Evolutionary conservation across 768 basidiomycete genomes (phyloP), one percentile per base, ranked within the genome.

Genomic region (Panellus pusillus): DNA sequence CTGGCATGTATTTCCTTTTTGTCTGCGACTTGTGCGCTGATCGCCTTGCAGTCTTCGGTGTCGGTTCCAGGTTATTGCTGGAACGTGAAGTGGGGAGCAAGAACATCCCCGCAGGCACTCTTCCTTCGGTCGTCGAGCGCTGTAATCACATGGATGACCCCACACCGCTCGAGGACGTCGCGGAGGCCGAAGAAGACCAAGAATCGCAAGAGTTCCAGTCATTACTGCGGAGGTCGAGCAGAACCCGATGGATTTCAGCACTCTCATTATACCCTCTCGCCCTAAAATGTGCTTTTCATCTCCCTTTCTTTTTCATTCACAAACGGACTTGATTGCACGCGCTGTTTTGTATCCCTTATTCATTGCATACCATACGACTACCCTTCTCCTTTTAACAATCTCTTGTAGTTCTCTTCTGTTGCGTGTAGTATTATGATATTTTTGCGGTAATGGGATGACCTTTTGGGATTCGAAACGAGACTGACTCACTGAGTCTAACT

Each of bases 21-120:
- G 13, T 32, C 50, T 12, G 20, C 4, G 29, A 20, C 31, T 51
- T 24, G 45, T 51, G 50, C 59, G 53, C 58, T 52, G 35, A 29
- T 53, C 39, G 36, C 41, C n/a, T 45, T 43, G 4, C 61, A 87
- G 83, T 87, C 7, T 93, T 91, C 63, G 89, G 88, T 3, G 87
- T 93, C 12, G 88, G 89, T 48, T 73, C 92, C 4, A 78, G 85
- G 12, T 81, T 82, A 55, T 68, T 93, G 29, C 70, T 92, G 14
- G 74, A 80, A 58, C 80, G 91, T 38, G 91, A 93, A 57, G 74
- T 77, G 7, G 72, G 71, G 17, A 74, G 75, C 40, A 73, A 67
- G 13, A 74, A 80, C 2, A 67, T 86, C 15, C 70, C 69, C 13
- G 73, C 79, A 18, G 88, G 85, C 0, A 72, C 81, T 5, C 70